Percentiles rank a stretch among this genome's conserved stretches.
Conservation (phyloP, 805 yeast genomes). For the Candida takata region DNA sequence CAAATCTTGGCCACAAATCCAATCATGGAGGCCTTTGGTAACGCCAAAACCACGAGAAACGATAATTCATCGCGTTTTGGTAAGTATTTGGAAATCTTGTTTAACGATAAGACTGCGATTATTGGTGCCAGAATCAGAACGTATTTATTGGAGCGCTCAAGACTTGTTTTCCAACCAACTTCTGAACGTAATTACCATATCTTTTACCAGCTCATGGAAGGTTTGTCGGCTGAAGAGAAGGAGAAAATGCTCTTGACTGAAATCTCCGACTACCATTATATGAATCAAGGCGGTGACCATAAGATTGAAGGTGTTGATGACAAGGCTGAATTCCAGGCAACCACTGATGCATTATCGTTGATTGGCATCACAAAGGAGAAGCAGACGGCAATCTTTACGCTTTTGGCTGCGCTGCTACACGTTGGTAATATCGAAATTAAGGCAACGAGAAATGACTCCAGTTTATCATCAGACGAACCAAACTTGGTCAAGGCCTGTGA, state of each 20-base stretch:
- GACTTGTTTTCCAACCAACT: constrained; percentile 87
- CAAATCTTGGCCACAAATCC: constrained; percentile 96
- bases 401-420: constrained; percentile 84
- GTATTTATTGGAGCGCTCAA: constrained; percentile 84
- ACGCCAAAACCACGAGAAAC: constrained; percentile 94
- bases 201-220: constrained; percentile 82
- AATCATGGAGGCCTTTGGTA: constrained; percentile 96
- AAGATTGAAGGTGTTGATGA: constrained; percentile 77
- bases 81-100: constrained; percentile 86
- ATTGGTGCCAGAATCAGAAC: constrained; percentile 95
- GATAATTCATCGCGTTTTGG: constrained; percentile 98
- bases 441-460: constrained; percentile 79
- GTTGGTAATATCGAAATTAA: constrained; percentile 87
- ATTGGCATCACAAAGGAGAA: constrained; percentile 62
- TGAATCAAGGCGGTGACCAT: constrained; percentile 83
- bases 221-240: constrained; percentile 50
- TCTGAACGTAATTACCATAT: constrained; percentile 94
- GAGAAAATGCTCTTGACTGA: constrained; percentile 50
- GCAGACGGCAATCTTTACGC: constrained; percentile 64
- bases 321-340: constrained; percentile 64
- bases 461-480: constrained; percentile 80
- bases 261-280: constrained; percentile 67
- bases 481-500: constrained; percentile 76
- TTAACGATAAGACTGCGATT: constrained; percentile 66
- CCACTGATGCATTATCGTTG: constrained; percentile 67